Base-by-base conservation (phyloP, 176 grass and related monocot genomes). In the Puccinellia tenuiflora region DNA sequence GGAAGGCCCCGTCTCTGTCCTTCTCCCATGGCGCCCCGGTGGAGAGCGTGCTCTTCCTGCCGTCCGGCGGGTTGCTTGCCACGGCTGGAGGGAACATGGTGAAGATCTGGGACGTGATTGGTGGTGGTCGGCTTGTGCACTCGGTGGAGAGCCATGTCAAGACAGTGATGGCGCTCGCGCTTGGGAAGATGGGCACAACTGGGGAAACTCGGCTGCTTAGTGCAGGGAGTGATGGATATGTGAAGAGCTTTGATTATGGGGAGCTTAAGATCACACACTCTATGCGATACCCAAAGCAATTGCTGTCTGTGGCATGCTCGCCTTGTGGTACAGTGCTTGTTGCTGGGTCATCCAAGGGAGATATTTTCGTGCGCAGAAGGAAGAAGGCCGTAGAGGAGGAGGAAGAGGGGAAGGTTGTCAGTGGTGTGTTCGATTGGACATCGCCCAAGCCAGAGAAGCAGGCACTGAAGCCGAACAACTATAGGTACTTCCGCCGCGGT, bases 81-180 rank as follows among this genome's bases (percentile, higher is more conserved):
- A 95, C 96, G 0, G 93, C 96, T 0, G 96, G 96, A 5, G 96
- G 93, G 3, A 98, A 93, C 9, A 79, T 77, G 14, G 89, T 98
- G 9, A 98, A 93, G 87, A 91, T 98, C 64, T 98, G 96, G 96
- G 96, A 98, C 28, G 85, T 93, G 18, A 93, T 98, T 57, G 93
- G 86, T 6, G 96, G 96, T 5, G 96, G 89, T 0, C 90, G 84
- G 88, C 55, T 94, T 1, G 35, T 93, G 34, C 91, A 98, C 56
- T 92, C 93, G 0, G 83, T 95, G 46, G 96, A 98, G 83, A 93
- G 91, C 48, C 96, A 98, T 72, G 94, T 95, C 50, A 98, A 98
- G 86, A 98, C 96, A 0, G 91, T 93, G 28, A 93, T 94, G 7
- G 83, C 78, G 0, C 79, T 98, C 9, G 64, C 86, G 2, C 87